Evolutionary conservation across 768 basidiomycete species (phyloP), one percentile per base, ranked within the genome.

Genomic region (Leucosporidium creatinivorum): DNA sequence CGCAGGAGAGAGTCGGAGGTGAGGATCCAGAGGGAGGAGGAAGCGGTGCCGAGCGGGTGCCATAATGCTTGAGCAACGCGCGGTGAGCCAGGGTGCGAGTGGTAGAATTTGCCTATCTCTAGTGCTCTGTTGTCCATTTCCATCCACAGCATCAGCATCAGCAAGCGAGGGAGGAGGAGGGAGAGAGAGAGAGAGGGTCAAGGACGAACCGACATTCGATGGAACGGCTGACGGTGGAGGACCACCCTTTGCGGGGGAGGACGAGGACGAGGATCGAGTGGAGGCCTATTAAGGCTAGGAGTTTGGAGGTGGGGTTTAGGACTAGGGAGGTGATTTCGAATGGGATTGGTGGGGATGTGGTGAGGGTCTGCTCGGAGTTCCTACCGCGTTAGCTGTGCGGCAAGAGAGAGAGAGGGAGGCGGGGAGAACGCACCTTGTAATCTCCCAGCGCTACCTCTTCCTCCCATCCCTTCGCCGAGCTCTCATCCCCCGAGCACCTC

Each of bases 21-120:
- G 85, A 98, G 87, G 30, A 98, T 89, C 81, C 96, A 83, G 48
- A 99, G 82, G 2, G 89, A 92, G 26, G 91, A 90, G 51, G 88
- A 88, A 56, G 86, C 86, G 62, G 89, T 87, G 33, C 93, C 93
- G 88, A 88, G 89, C 2, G 93, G 93, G 77, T 99, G 96, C 93
- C 92, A 99, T 64, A 89, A 85, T 63, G 92, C 83, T 78, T 93
- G 91, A 58, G 89, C 87, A 58, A 98, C 84, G 3, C 86, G 85
- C 0, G 84, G 81, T 2, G 91, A 84, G 33, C 83, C 81, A 4
- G 80, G 81, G 7, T 84, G 81, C 0, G 86, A 85, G 79, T 94
- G 93, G 75, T 90, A 86, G 77, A 87, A 91, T 73, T 88, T 86
- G 48, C 93, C 94, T 31, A 98, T 82, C 75, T 88, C 86, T 36